A percentile compares a stretch with the other conserved stretches of the same genome.
Evolutionary conservation across 2,329 filamentous ascomycete genomes (phyloP).

Genomic region (Xylaria arbuscula): DNA sequence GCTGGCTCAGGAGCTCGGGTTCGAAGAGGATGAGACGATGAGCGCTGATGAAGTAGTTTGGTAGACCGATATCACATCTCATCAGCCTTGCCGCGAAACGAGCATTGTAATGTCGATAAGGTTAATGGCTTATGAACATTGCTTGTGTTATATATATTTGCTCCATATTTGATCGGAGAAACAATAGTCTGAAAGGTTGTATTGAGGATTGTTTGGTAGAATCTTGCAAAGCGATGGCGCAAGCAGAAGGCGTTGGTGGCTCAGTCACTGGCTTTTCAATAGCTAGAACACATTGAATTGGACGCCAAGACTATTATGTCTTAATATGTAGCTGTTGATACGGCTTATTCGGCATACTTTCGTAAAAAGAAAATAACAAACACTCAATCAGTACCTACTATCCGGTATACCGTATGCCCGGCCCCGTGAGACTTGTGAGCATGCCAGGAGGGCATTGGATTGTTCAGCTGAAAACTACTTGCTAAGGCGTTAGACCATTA

Average conservation of each 20-base stretch:
- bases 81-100: not conserved
- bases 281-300: constrained; percentile 23
- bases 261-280: constrained; percentile 29
- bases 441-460: not conserved
- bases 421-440: no score
- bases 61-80: constrained; percentile 20
- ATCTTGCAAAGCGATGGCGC: constrained; percentile 31
- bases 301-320: not conserved
- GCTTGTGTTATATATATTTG: constrained; percentile 21
- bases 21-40: constrained; percentile 54
- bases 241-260: constrained; percentile 22
- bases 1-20: constrained; percentile 55
- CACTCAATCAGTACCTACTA: no score
- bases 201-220: constrained; percentile 23
- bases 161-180: constrained; percentile 28
- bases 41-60: constrained; percentile 48
- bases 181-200: constrained; percentile 28
- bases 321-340: not conserved
- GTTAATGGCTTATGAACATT: constrained; percentile 20
- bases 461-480: not conserved
- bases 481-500: no score
- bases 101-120: not conserved
- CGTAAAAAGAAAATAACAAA: no score
- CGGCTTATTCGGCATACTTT: no score
- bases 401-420: no score